These are phyloP conservation scores for Diplocarpon mali DNA, from an alignment of 2,329 filamentous ascomycete species.

Conservation along the genomic window DNA sequence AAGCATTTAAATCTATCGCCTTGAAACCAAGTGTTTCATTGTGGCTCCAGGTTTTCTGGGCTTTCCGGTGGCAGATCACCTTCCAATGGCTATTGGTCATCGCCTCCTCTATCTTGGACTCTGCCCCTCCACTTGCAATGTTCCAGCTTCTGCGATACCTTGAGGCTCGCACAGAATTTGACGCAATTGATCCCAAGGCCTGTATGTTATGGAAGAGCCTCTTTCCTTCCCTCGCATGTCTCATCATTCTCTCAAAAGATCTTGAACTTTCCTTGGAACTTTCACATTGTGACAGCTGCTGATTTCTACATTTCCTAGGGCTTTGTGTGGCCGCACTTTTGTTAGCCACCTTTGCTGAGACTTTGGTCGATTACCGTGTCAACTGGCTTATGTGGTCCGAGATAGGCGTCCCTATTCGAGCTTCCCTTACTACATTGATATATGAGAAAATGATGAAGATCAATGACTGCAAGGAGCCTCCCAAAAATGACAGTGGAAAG, in stretches of 20 bases:
- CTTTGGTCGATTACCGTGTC: slow-evolving; percentile 10
- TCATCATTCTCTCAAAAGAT: no score
- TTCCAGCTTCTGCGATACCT: slow-evolving; percentile 17
- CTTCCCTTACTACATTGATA: slow-evolving; percentile 58
- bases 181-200: slow-evolving; percentile 7
- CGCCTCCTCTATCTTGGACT: slow-evolving; percentile 10
- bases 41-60: slow-evolving; percentile 45
- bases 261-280: no score
- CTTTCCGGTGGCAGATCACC: slow-evolving; percentile 36
- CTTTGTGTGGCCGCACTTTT: slow-evolving; percentile 31
- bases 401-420: slow-evolving; percentile 41
- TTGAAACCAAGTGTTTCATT: slow-evolving; percentile 35
- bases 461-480: slow-evolving; percentile 51
- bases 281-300: no score
- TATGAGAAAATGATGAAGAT: slow-evolving; percentile 65
- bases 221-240: no score
- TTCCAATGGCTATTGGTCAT: slow-evolving; percentile 13
- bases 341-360: slow-evolving; percentile 5
- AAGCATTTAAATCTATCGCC: slow-evolving; percentile 36
- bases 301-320: not conserved
- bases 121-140: slow-evolving; percentile 15
- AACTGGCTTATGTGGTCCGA: slow-evolving; percentile 15
- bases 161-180: slow-evolving; percentile 11
- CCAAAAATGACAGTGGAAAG: slow-evolving; percentile 15
- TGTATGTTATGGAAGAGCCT: not conserved